Evolutionary conservation across 2,329 filamentous ascomycete species (phyloP).

Genomic region (Ustulina deusta): DNA sequence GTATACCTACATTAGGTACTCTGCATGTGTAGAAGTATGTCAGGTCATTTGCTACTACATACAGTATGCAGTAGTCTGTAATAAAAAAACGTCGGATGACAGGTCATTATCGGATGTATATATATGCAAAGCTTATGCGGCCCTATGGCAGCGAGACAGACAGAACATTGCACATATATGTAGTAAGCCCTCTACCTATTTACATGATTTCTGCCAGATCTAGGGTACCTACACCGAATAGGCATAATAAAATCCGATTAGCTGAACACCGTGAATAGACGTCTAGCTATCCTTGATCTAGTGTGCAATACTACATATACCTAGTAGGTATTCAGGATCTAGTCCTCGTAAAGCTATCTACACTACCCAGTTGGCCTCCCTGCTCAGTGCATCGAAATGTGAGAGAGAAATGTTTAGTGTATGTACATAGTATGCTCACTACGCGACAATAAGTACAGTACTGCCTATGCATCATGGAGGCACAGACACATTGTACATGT

Average conservation of each 20-base stretch:
- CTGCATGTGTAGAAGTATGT: background rate
- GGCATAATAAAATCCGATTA: slow-evolving; percentile 14
- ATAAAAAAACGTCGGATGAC: background rate
- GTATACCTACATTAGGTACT: too few species aligned
- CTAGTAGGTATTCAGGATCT: background rate
- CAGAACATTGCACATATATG: background rate
- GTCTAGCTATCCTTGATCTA: background rate
- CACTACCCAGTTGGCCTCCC: background rate
- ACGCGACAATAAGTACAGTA: too few species aligned
- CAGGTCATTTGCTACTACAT: slow-evolving; percentile 11
- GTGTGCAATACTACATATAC: background rate
- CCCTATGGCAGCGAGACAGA: slow-evolving; percentile 11
- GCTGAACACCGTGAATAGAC: background rate
- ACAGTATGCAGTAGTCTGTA: too few species aligned
- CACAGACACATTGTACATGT: slow-evolving; percentile 10
- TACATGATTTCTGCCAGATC: background rate
- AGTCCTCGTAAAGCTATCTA: too few species aligned
- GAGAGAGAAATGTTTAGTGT: background rate
- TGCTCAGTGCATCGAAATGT: background rate
- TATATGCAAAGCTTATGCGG: slow-evolving; percentile 26
- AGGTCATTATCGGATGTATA: slow-evolving; percentile 15
- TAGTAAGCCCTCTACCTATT: background rate
- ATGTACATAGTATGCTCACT: background rate
- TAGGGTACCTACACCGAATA: background rate
- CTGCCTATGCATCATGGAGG: background rate